These are phyloP conservation scores for Rhododendron molle DNA, from an alignment of 148 eudicot genomes.

Conservation along the genomic window DNA sequence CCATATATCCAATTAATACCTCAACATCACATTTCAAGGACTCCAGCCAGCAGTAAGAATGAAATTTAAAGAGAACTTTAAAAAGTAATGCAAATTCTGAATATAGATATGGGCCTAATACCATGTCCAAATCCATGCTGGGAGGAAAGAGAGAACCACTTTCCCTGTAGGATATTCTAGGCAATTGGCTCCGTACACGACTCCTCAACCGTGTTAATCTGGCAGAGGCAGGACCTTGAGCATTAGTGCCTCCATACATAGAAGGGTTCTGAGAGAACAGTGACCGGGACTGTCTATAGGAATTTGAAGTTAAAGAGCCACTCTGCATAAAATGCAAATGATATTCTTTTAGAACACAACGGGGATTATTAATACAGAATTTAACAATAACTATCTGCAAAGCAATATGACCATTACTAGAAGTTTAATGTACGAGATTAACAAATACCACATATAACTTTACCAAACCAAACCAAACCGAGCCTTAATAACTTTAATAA, in stretches of 20 bases:
- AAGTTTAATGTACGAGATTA: background rate
- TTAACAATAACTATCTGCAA: background rate
- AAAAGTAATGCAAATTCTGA: background rate
- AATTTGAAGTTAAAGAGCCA: conserved; percentile 16
- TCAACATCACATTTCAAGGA: background rate
- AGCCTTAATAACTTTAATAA: background rate
- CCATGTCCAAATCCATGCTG: conserved; percentile 80
- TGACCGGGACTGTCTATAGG: conserved; percentile 30
- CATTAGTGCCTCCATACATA: conserved; percentile 33
- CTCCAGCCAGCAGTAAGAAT: background rate
- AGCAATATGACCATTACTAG: background rate
- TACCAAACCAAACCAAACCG: too few species aligned
- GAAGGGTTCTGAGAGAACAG: conserved; percentile 36
- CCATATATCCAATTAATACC: background rate
- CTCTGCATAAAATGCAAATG: conserved; percentile 30
- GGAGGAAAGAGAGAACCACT: conserved; percentile 49
- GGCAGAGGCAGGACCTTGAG: conserved; percentile 38
- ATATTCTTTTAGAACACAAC: conserved; percentile 1
- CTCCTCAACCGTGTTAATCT: conserved; percentile 53
- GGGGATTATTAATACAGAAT: background rate
- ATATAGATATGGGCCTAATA: conserved; percentile 24
- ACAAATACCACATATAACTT: background rate
- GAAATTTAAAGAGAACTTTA: background rate
- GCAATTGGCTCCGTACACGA: conserved; percentile 40
- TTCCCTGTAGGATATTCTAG: conserved; percentile 29